phyloP scores from a whole-genome alignment of 352 stramenopile genomes.

The Nothophytophthora sp. region DNA sequence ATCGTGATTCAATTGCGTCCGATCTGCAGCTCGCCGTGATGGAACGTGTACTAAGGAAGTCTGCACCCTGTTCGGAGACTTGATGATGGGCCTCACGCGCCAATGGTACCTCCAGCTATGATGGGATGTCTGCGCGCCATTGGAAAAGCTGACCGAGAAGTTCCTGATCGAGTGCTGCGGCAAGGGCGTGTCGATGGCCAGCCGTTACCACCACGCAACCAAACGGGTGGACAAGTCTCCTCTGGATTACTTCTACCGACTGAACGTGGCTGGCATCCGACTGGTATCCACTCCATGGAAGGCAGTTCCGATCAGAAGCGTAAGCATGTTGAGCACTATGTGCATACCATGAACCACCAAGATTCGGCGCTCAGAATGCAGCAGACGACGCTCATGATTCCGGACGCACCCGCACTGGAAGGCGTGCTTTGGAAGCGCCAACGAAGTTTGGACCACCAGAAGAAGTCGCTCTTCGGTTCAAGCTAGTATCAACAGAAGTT shows the following conservation, averaged over 20 bases:
- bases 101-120: slow-evolving; percentile 16
- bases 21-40: slow-evolving; percentile 6
- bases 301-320: not conserved
- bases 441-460: not conserved
- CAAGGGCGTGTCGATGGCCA: slow-evolving; percentile 15
- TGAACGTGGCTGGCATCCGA: slow-evolving; percentile 1
- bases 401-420: slow-evolving; percentile 1
- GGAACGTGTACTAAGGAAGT: slow-evolving; percentile 1
- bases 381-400: not conserved
- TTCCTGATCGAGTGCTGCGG: slow-evolving; percentile 16
- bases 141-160: slow-evolving; percentile 1
- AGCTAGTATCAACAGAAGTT: not conserved
- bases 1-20: slow-evolving; percentile 6
- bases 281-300: slow-evolving; percentile 1
- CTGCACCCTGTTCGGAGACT: slow-evolving; percentile 8
- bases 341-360: slow-evolving; percentile 1
- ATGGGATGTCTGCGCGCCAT: not conserved
- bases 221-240: slow-evolving; percentile 3
- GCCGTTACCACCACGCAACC: slow-evolving; percentile 2
- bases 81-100: not conserved
- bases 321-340: slow-evolving; percentile 13
- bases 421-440: not conserved
- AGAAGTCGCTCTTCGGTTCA: not conserved
- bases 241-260: slow-evolving; percentile 1
- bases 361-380: not conserved